A percentile compares a stretch with the other conserved stretches of the same genome.
Evolutionary conservation across 2,329 filamentous ascomycete species (phyloP).

Genomic region (Hypocreales sp.): DNA sequence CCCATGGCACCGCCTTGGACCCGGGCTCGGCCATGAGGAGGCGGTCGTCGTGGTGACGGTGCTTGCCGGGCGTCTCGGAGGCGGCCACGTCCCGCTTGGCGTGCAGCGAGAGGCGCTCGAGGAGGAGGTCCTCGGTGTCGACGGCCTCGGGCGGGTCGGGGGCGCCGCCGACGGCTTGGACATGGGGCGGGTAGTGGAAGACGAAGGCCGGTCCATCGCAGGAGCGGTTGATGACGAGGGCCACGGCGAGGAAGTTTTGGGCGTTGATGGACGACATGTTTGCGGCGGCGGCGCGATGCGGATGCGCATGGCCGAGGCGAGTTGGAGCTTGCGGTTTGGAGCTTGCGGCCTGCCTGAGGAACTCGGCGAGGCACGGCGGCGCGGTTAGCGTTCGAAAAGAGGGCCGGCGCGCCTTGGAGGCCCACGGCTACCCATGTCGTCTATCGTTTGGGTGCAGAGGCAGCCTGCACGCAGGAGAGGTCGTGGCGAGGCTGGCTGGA

Average conservation of each 20-base stretch:
- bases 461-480: too few species aligned
- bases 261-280: conserved; percentile 34
- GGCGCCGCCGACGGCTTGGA: conserved; percentile 21
- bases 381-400: too few species aligned
- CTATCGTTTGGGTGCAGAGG: too few species aligned
- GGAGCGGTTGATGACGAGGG: conserved; percentile 59
- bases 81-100: conserved; percentile 16
- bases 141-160: conserved; percentile 14
- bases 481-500: too few species aligned
- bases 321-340: too few species aligned
- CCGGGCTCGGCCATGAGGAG: conserved; percentile 40
- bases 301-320: neutral
- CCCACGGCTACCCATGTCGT: too few species aligned
- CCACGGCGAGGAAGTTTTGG: conserved; percentile 50
- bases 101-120: conserved; percentile 28
- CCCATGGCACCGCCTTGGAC: conserved; percentile 48
- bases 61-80: conserved; percentile 24
- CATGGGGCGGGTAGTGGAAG: conserved; percentile 70
- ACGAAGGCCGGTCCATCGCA: conserved; percentile 69
- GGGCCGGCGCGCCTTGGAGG: too few species aligned
- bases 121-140: conserved; percentile 36
- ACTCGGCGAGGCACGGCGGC: too few species aligned
- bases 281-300: neutral
- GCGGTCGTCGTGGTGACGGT: conserved; percentile 37
- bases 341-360: too few species aligned